These are phyloP conservation scores for Rhytidiadelphus loreus DNA, from an alignment of 225 moss, liverwort and hornwort species.

Conservation along the genomic window DNA sequence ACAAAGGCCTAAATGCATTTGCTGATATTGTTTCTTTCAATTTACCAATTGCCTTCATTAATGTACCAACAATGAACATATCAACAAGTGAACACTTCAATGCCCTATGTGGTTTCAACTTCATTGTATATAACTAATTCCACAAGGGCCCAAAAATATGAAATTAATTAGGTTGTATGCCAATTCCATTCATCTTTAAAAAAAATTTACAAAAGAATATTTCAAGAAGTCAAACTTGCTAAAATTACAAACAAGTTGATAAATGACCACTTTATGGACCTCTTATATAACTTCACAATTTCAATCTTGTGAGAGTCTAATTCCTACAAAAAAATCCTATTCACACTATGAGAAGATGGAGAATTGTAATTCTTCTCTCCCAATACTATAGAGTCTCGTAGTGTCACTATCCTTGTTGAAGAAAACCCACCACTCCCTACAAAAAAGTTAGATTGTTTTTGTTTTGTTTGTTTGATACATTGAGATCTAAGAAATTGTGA, in stretches of 20 bases:
- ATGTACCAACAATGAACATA: background rate
- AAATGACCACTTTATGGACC: background rate
- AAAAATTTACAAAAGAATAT: background rate
- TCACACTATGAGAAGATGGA: background rate
- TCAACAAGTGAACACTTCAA: background rate
- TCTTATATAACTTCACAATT: background rate
- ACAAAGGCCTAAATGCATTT: accelerated
- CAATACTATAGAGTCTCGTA: background rate
- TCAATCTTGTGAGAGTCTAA: background rate
- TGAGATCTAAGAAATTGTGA: too few relatives aligned
- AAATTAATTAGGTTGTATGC: background rate
- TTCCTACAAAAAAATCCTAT: background rate
- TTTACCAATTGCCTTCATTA: background rate
- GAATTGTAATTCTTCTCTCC: background rate
- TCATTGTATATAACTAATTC: background rate
- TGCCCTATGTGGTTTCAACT: background rate
- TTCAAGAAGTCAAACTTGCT: too few relatives aligned
- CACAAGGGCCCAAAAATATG: background rate
- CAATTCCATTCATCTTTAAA: background rate
- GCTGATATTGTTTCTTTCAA: background rate
- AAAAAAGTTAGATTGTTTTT: too few relatives aligned
- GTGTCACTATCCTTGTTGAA: too few relatives aligned
- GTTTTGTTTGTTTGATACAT: too few relatives aligned
- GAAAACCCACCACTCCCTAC: too few relatives aligned
- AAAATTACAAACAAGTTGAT: accelerated